These are phyloP conservation scores for Pseudocercospora crystallina DNA, from an alignment of 2,329 filamentous ascomycete species.

Conservation along the genomic window DNA sequence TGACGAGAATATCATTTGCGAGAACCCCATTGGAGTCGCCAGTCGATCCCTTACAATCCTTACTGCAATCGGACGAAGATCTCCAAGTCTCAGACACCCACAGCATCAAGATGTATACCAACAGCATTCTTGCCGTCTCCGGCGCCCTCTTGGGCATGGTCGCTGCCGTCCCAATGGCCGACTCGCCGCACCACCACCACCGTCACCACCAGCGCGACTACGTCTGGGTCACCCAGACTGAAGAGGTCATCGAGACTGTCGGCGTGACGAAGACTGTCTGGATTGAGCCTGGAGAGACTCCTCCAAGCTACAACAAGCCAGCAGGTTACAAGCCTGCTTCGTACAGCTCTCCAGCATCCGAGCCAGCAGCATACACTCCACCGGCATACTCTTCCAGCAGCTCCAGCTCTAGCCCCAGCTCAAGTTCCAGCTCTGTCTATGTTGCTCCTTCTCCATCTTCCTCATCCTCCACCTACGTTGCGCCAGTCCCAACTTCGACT, in stretches of 20 bases:
- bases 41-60: conserved; percentile 21
- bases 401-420: conserved; percentile 21
- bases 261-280: conserved; percentile 51
- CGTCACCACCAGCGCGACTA: conserved; percentile 42
- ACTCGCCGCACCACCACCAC: conserved; percentile 16
- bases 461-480: conserved; percentile 25
- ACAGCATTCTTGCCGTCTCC: conserved; percentile 30
- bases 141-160: conserved; percentile 32
- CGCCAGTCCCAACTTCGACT: conserved; percentile 21
- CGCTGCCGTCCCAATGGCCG: conserved; percentile 32
- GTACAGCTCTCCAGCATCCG: conserved; percentile 12
- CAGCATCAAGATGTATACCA: conserved; percentile 31
- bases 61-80: conserved; percentile 16
- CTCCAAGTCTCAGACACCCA: conserved; percentile 4
- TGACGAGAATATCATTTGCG: conserved; percentile 13
- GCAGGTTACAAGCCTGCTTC: conserved; percentile 3
- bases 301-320: conserved; percentile 11
- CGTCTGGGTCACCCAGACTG: conserved; percentile 52
- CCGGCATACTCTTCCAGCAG: conserved; percentile 22
- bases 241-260: conserved; percentile 51
- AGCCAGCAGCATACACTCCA: conserved; percentile 22
- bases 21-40: conserved; percentile 14
- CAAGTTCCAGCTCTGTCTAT: conserved; percentile 24
- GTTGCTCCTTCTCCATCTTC: conserved; percentile 21
- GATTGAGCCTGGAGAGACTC: conserved; percentile 37